Percentiles rank a stretch among this genome's conserved stretches.
These are phyloP conservation scores for Dioscorea dumetorum DNA, from an alignment of 106 monocot species.

Conservation along the genomic window DNA sequence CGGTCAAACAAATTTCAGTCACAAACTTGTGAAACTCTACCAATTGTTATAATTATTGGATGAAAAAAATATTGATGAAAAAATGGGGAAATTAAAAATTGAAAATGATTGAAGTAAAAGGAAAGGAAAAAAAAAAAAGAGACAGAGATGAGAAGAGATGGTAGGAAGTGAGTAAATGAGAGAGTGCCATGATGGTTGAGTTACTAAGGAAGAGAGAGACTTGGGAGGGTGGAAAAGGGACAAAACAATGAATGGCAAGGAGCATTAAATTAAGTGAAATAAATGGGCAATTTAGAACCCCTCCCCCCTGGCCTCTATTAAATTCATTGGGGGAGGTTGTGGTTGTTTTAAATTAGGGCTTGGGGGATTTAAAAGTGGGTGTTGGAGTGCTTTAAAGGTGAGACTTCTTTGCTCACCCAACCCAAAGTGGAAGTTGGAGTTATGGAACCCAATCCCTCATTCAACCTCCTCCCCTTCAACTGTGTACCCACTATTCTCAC, in stretches of 20 bases:
- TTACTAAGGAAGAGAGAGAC: not conserved
- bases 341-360: conserved; percentile 28
- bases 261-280: conserved; percentile 8
- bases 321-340: conserved; percentile 7
- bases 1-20: no score
- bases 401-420: conserved; percentile 36
- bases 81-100: no score
- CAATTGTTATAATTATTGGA: not conserved
- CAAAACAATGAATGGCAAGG: conserved; percentile 8
- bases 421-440: conserved; percentile 47
- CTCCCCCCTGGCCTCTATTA: conserved; percentile 5
- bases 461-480: conserved; percentile 41
- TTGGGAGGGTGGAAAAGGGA: not conserved
- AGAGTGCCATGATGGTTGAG: not conserved
- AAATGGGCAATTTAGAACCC: conserved; percentile 6
- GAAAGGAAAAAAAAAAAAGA: not conserved
- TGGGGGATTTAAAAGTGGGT: conserved; percentile 27
- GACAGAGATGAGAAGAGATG: not conserved
- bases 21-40: no score
- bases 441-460: conserved; percentile 40
- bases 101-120: no score
- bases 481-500: conserved; percentile 15
- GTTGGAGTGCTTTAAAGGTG: conserved; percentile 56
- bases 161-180: not conserved
- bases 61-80: no score